Conservation (phyloP, 202 grass and related monocot species). For the Schoenoplectus tabernaemontani region DNA sequence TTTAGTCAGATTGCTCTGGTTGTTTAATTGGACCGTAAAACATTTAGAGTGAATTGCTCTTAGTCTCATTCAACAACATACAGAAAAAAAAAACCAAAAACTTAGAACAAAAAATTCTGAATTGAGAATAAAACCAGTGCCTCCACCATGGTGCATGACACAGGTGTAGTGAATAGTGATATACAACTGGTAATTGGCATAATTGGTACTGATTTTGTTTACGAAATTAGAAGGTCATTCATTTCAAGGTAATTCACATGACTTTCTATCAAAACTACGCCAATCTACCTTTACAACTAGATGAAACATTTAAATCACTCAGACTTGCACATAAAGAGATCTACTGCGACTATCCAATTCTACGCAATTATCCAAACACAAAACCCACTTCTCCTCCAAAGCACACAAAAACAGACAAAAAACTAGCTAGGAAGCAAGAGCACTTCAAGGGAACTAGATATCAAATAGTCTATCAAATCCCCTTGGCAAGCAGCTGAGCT, state of each 20-base stretch:
- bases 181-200: background rate
- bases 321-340: background rate
- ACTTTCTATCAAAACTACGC: background rate
- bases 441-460: constrained; percentile 18
- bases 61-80: background rate
- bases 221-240: background rate
- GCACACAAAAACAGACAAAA: background rate
- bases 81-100: background rate
- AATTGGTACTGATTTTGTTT: background rate
- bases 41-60: background rate
- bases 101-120: background rate
- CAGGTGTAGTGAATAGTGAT: background rate
- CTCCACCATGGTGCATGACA: background rate
- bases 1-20: background rate
- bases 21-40: background rate
- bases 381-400: background rate
- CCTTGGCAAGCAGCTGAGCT: background rate
- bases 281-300: constrained; percentile 3
- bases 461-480: constrained; percentile 17
- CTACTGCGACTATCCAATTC: background rate
- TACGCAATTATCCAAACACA: constrained; percentile 3
- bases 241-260: background rate
- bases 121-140: background rate
- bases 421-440: background rate
- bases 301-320: constrained; percentile 4